phyloP scores from a whole-genome alignment of 1,284 basidiomycete genomes.

The Pseudozyma sp. region DNA sequence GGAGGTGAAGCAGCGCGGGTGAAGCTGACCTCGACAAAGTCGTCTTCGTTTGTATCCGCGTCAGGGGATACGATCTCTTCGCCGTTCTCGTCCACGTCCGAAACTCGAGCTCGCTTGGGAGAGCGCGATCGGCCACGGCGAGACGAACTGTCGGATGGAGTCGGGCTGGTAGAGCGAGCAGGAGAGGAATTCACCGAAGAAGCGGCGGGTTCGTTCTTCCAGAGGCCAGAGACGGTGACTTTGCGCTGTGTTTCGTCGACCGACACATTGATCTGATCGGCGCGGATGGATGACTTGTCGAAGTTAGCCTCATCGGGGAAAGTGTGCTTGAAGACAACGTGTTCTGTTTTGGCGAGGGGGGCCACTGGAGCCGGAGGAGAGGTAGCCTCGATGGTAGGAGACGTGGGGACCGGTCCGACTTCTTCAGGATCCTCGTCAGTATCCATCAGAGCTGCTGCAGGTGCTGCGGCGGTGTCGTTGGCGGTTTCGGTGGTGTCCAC shows the following conservation, averaged over 20 bases:
- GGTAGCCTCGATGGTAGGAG: conserved; percentile 7
- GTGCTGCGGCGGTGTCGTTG: conserved; percentile 7
- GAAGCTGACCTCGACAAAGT: conserved; percentile 49
- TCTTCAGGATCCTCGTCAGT: conserved; percentile 45
- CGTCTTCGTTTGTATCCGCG: conserved; percentile 26
- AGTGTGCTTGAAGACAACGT: conserved; percentile 37
- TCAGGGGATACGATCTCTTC: conserved; percentile 45
- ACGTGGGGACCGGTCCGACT: conserved; percentile 36
- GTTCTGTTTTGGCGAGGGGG: conserved; percentile 23
- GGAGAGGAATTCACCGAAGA: conserved; percentile 5
- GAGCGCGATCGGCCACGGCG: conserved; percentile 44
- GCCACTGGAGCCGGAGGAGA: conserved; percentile 7
- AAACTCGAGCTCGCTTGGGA: conserved; percentile 50
- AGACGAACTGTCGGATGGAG: conserved; percentile 37
- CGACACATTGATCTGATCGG: conserved; percentile 44
- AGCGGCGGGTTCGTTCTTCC: conserved; percentile 26
- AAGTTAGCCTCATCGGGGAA: conserved; percentile 27
- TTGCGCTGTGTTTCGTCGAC: conserved; percentile 44
- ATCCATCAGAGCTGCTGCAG: conserved; percentile 22
- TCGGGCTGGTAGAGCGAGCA: conserved; percentile 34
- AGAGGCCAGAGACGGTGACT: conserved; percentile 51
- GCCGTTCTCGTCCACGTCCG: conserved; percentile 53
- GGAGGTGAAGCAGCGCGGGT: conserved; percentile 12
- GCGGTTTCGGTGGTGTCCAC: conserved; percentile 18
- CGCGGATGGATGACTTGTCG: conserved; percentile 29